These are phyloP conservation scores for Porodaedalea pini DNA, from an alignment of 1,284 basidiomycete genomes.

Conservation along the genomic window DNA sequence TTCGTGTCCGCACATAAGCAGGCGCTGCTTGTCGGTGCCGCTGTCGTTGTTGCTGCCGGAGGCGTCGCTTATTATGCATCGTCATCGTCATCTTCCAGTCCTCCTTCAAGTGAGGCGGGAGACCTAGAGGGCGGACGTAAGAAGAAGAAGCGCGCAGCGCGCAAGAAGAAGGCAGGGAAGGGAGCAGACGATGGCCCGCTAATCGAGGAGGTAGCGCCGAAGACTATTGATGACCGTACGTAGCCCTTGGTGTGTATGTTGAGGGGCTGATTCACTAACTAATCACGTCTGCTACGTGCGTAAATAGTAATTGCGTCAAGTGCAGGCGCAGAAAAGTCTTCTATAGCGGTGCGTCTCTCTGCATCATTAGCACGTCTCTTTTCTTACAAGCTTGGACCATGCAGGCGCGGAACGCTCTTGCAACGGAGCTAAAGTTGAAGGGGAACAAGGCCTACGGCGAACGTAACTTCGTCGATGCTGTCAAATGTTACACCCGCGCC, in stretches of 20 bases:
- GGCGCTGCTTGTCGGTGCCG: conserved; percentile 64
- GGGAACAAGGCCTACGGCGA: conserved; percentile 89
- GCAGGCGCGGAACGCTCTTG: conserved; percentile 74
- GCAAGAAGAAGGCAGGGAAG: conserved; percentile 53
- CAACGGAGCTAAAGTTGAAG: conserved; percentile 79
- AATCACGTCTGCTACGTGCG: not conserved
- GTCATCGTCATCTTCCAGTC: conserved; percentile 44
- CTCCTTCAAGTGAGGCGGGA: conserved; percentile 24
- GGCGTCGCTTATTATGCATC: conserved; percentile 71
- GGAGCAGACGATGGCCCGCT: conserved; percentile 63
- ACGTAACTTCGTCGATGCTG: conserved; percentile 76
- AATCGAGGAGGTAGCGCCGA: conserved; percentile 60
- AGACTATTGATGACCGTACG: conserved; percentile 30
- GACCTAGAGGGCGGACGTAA: conserved; percentile 48
- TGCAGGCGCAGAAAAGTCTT: conserved; percentile 1
- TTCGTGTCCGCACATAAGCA: conserved; percentile 77
- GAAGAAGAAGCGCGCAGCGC: conserved; percentile 49
- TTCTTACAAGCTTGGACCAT: not conserved
- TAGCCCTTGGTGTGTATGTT: conserved; percentile 33
- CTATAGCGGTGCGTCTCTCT: conserved; percentile 5
- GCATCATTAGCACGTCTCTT: not conserved
- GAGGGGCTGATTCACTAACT: not conserved
- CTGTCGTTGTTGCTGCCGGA: conserved; percentile 70
- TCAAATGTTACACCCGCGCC: conserved; percentile 87
- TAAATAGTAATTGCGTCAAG: conserved; percentile 2